Conservation (phyloP, 495 filamentous ascomycete species). For the Aspergillus mulundensis region DNA sequence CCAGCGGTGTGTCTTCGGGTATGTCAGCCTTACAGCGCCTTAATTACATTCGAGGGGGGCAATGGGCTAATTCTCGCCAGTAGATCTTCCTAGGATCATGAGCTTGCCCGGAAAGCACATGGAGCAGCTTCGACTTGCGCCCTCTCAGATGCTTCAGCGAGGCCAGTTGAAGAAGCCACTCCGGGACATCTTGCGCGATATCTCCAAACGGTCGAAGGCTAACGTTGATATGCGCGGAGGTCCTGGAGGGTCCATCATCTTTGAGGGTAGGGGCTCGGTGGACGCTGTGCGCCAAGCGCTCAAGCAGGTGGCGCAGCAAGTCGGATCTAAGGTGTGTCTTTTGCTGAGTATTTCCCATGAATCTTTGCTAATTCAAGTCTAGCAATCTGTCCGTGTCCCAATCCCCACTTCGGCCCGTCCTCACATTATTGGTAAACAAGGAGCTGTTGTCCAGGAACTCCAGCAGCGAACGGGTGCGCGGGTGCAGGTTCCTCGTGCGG, state of each 20-base stretch:
- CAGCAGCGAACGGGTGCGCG: constrained; percentile 79
- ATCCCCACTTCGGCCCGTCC: constrained; percentile 78
- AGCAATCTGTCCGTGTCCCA: constrained; percentile 71
- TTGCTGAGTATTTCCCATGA: background rate
- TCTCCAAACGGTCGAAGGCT: constrained; percentile 83
- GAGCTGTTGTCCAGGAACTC: constrained; percentile 83
- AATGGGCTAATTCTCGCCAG: background rate
- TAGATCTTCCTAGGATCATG: constrained; percentile 54
- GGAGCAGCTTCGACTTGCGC: constrained; percentile 66
- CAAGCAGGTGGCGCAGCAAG: constrained; percentile 77
- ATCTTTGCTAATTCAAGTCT: background rate
- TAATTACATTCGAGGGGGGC: too few species aligned
- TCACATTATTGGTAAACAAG: constrained; percentile 87
- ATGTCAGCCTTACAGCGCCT: constrained; percentile 21
- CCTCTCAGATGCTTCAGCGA: constrained; percentile 66
- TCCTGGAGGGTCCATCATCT: constrained; percentile 64
- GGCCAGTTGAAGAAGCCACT: constrained; percentile 78
- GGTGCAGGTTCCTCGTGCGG: constrained; percentile 80
- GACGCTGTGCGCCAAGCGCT: constrained; percentile 76
- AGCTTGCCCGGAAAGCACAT: constrained; percentile 73
- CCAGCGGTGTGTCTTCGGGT: constrained; percentile 47
- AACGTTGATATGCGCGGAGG: constrained; percentile 69
- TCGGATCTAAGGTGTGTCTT: constrained; percentile 70
- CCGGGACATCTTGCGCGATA: constrained; percentile 75
- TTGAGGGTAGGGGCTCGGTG: constrained; percentile 74